phyloP scores from a whole-genome alignment of 495 filamentous ascomycete genomes.

The Clavariopsis aquatica region DNA sequence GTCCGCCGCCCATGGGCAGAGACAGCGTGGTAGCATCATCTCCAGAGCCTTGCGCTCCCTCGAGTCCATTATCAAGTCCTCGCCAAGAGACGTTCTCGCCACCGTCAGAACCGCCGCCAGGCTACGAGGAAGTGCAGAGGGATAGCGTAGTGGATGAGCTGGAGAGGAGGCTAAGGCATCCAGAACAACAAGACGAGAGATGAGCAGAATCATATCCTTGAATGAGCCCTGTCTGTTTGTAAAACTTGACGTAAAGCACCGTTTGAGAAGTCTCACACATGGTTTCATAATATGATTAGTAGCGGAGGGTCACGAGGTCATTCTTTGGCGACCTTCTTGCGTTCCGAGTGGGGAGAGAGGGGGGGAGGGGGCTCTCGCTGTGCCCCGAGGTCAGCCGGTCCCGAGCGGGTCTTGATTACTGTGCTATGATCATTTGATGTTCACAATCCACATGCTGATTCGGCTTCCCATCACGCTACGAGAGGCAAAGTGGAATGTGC shows the following conservation, averaged over 20 bases:
- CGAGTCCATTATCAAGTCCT: constrained; percentile 26
- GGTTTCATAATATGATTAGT: neutral
- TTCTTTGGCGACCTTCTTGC: neutral
- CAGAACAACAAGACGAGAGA: constrained; percentile 6
- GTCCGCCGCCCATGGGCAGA: constrained; percentile 3
- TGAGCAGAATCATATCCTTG: constrained; percentile 46
- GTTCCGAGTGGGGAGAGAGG: no score
- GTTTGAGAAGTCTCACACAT: neutral
- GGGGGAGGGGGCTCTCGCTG: neutral
- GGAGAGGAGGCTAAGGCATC: constrained; percentile 46
- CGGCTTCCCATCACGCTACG: neutral
- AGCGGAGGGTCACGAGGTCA: neutral
- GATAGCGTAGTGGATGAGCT: constrained; percentile 68
- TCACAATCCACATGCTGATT: neutral
- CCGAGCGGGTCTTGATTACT: neutral
- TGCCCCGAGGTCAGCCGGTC: neutral
- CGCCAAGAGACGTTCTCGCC: constrained; percentile 43
- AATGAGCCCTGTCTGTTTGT: constrained; percentile 1
- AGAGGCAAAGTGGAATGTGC: neutral
- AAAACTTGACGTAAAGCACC: neutral
- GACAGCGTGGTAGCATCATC: constrained; percentile 28
- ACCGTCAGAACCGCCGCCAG: constrained; percentile 83
- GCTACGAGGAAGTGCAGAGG: constrained; percentile 87
- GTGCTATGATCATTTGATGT: neutral
- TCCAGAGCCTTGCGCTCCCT: constrained; percentile 10